Conservation (phyloP, 208 protist species). For the Herpetomonas tarakana region DNA sequence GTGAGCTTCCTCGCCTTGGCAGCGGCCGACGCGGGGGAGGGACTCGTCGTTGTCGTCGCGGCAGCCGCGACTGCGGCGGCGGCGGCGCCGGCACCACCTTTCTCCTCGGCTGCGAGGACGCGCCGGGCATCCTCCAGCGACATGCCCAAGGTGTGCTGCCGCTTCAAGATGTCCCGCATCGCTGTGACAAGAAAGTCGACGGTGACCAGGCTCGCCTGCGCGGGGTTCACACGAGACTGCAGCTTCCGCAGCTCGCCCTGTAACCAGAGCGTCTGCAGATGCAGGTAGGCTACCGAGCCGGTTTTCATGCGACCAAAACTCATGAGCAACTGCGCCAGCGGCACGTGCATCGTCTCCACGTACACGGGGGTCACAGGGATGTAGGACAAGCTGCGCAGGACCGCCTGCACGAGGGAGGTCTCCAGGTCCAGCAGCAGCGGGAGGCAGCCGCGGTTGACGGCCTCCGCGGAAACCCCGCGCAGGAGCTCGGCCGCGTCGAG, state of each 20-base stretch:
- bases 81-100: neutral
- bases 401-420: constrained; percentile 46
- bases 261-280: constrained; percentile 68
- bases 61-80: neutral
- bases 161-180: constrained; percentile 47
- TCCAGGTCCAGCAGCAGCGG: constrained; percentile 68
- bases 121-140: constrained; percentile 14
- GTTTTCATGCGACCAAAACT: constrained; percentile 62
- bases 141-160: constrained; percentile 64
- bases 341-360: constrained; percentile 75
- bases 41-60: neutral
- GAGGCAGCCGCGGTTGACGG: constrained; percentile 47
- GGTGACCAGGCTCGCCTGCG: constrained; percentile 49
- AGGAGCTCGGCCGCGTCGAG: constrained; percentile 68
- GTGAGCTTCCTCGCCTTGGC: neutral
- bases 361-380: constrained; percentile 69
- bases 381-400: constrained; percentile 34
- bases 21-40: neutral
- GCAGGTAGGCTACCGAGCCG: constrained; percentile 46
- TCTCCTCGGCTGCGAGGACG: constrained; percentile 2
- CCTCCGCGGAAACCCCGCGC: constrained; percentile 49
- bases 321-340: constrained; percentile 73
- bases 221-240: constrained; percentile 59
- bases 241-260: constrained; percentile 65
- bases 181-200: constrained; percentile 76